A percentile compares a stretch with the other conserved stretches of the same genome.
phyloP scores from a whole-genome alignment of 2,329 filamentous ascomycete genomes.

The Penicillium sp. region DNA sequence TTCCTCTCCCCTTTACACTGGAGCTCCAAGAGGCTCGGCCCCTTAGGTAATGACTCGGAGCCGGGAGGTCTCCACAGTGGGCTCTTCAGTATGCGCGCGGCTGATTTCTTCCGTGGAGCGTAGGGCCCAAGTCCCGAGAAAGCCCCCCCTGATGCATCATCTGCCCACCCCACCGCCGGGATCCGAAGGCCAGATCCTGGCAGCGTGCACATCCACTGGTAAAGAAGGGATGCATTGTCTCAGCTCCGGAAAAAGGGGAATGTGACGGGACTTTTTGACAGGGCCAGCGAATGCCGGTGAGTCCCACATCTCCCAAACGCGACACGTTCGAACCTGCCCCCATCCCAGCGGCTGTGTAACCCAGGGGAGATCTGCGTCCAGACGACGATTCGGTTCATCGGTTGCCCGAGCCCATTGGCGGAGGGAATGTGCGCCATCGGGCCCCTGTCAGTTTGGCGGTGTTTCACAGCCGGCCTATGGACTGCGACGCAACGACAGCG shows the following conservation, averaged over 20 bases:
- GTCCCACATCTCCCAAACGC: conserved; percentile 5
- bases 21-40: background rate
- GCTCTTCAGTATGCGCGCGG: conserved; percentile 25
- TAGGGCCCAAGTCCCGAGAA: conserved; percentile 6
- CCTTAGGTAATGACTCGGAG: conserved; percentile 11
- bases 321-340: conserved; percentile 8
- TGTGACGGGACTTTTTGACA: background rate
- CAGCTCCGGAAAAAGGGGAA: conserved; percentile 3
- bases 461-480: conserved; percentile 20
- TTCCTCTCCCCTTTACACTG: too few relatives aligned
- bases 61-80: conserved; percentile 22
- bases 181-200: conserved; percentile 10
- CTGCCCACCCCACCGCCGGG: conserved; percentile 3
- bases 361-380: conserved; percentile 7
- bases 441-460: conserved; percentile 2
- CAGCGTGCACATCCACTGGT: background rate
- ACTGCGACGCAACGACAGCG: conserved; percentile 21
- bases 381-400: conserved; percentile 3
- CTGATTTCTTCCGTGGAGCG: conserved; percentile 19
- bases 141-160: background rate
- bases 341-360: conserved; percentile 20
- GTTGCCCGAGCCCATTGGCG: background rate
- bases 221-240: conserved; percentile 2
- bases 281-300: background rate
- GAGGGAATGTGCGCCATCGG: background rate